Evolutionary conservation across 768 basidiomycete genomes (phyloP), one percentile per base, ranked within the genome.

Genomic region (Mrakia frigida): DNA sequence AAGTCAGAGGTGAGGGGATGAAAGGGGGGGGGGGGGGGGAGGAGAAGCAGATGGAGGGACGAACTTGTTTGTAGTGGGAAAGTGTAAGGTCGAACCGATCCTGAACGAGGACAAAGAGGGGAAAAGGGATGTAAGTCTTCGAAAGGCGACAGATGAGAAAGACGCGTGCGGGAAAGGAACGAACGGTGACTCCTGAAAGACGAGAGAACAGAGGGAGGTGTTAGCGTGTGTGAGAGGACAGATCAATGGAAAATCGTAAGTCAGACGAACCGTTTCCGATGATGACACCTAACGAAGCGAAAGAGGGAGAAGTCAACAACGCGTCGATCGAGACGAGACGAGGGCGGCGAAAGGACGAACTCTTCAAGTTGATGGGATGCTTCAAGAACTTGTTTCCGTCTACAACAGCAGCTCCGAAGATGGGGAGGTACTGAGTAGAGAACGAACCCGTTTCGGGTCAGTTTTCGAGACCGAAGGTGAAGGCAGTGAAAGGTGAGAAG

Each of bases 351-450:
- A 25, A 37, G 23, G n/a, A 39, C 65, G 35, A 18, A 68, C 65
- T 90, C 73, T 87, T 84, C 4, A 93, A 84, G 81, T 92, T 92
- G 79, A 93, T 85, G 2, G 85, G 84, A n/a, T 86, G 82, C 59
- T 85, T 82, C 11, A 90, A 84, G 43, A 84, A 80, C 67, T 80
- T 78, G 81, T 94, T 93, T 79, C 89, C 88, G 82, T 93, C 92
- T 60, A 90, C 87, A 11, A 93, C 88, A 41, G 89, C 89, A 21
- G 90, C 87, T 0, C 91, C 92, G 78, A 93, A 93, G 3, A 83
- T 70, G 21, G 83, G 83, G 16, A 84, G 80, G 76, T 84, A 84
- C 65, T 68, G 68, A 3, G 33, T 10, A 28, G 25, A 21, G 39
- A 33, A 59, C 6, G 46, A 50, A 50, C 9, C n/a, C n/a, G 6